Evolutionary conservation across 805 yeast species (phyloP).

Genomic region (Ogataea naganishii): DNA sequence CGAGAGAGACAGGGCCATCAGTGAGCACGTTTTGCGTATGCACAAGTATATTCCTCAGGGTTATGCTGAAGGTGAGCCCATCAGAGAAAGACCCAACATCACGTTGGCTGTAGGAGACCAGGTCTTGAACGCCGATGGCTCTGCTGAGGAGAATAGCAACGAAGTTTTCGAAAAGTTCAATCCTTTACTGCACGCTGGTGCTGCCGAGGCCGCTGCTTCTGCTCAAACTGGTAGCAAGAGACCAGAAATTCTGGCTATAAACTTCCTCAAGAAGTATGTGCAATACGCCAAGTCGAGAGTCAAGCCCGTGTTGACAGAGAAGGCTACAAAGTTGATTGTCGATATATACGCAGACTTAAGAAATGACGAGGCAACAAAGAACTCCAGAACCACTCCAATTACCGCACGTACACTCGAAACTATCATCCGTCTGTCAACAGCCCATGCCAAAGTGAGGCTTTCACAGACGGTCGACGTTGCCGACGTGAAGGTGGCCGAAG

Average conservation of each 20-base stretch:
- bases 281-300: constrained; percentile 90
- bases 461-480: constrained; percentile 62
- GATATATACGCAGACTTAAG: constrained; percentile 72
- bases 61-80: constrained; percentile 85
- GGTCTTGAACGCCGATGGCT: constrained; percentile 34
- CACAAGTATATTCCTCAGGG: constrained; percentile 88
- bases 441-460: constrained; percentile 93
- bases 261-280: constrained; percentile 83
- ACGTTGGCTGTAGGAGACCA: constrained; percentile 77
- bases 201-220: constrained; percentile 32
- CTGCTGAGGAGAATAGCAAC: constrained; percentile 35
- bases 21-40: constrained; percentile 92
- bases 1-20: constrained; percentile 71
- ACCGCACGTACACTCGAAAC: constrained; percentile 99
- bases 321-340: constrained; percentile 76
- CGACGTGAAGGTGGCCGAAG: constrained; percentile 85
- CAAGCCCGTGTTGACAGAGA: constrained; percentile 68
- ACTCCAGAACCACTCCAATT: constrained; percentile 81
- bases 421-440: constrained; percentile 86
- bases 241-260: constrained; percentile 56
- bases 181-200: constrained; percentile 77
- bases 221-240: constrained; percentile 21
- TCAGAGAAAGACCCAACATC: constrained; percentile 64
- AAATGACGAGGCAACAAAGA: constrained; percentile 55
- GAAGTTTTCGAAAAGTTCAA: constrained; percentile 81